These are phyloP conservation scores for Glycine latifolia DNA, from an alignment of 306 rosid species.

Conservation along the genomic window DNA sequence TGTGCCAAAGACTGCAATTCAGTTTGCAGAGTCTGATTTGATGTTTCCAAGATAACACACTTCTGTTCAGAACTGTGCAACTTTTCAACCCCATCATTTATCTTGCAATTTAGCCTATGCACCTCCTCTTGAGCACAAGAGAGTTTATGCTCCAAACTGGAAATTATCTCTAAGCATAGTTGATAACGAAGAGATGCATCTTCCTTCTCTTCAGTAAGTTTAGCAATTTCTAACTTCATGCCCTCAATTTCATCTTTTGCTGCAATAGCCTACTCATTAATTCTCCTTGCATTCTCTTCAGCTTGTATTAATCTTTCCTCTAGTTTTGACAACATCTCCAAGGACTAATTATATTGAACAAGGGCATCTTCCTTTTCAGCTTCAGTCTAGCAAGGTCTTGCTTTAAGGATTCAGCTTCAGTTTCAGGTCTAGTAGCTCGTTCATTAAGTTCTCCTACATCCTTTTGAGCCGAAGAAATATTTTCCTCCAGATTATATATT, in stretches of 20 bases:
- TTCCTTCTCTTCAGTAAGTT: conserved; percentile 76
- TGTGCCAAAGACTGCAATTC: conserved; percentile 77
- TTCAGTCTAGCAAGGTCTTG: conserved; percentile 67
- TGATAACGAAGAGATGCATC: conserved; percentile 76
- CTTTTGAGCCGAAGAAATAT: conserved; percentile 61
- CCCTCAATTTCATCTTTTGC: conserved; percentile 67
- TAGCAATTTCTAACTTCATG: conserved; percentile 65
- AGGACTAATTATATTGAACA: conserved; percentile 59
- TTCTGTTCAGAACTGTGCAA: conserved; percentile 72
- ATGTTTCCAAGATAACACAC: conserved; percentile 69
- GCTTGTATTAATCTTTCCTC: conserved; percentile 63
- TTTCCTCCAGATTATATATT: conserved; percentile 68
- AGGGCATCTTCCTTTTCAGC: conserved; percentile 76
- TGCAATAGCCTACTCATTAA: conserved; percentile 61
- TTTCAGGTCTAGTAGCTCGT: conserved; percentile 74
- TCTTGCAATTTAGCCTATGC: conserved; percentile 61
- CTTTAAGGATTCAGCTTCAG: conserved; percentile 66
- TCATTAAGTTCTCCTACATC: conserved; percentile 70
- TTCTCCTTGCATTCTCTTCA: conserved; percentile 67
- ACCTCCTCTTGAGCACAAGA: conserved; percentile 69
- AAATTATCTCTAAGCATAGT: conserved; percentile 73
- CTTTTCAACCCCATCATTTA: conserved; percentile 64
- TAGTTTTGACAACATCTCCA: conserved; percentile 62
- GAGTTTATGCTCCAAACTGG: conserved; percentile 75
- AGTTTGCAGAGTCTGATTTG: conserved; percentile 74